Percentiles rank a stretch among this genome's conserved stretches.
These are phyloP conservation scores for Neurospora crassa DNA, from an alignment of 2,329 filamentous ascomycete species.

Conservation along the genomic window DNA sequence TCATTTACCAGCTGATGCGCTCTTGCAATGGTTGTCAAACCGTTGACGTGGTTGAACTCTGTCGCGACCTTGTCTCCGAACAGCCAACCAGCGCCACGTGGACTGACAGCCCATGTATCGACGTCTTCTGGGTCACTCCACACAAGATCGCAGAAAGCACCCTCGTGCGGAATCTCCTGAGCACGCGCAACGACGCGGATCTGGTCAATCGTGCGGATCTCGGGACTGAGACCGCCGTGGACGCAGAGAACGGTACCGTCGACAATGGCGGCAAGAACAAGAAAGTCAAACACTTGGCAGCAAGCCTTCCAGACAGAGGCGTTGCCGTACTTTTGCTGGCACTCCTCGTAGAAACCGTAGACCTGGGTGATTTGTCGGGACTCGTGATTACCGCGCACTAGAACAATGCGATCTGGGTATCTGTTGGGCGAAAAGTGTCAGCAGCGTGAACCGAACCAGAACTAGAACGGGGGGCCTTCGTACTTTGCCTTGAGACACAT, in stretches of 20 bases:
- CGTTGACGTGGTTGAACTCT: conserved; percentile 96
- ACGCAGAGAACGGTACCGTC: conserved; percentile 98
- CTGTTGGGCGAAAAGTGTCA: conserved; percentile 38
- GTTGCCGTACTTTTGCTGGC: conserved; percentile 95
- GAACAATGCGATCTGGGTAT: conserved; percentile 89
- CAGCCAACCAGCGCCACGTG: conserved; percentile 91
- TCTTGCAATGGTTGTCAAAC: conserved; percentile 86
- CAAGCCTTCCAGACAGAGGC: conserved; percentile 99
- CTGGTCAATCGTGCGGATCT: conserved; percentile 96
- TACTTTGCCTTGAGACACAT: conserved; percentile 81
- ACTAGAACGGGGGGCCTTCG: conserved; percentile 16
- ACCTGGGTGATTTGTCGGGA: conserved; percentile 96
- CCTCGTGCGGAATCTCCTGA: conserved; percentile 95
- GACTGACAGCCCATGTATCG: conserved; percentile 92
- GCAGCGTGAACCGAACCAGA: neutral
- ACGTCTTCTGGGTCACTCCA: conserved; percentile 98
- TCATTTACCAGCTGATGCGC: conserved; percentile 99
- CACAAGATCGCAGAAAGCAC: conserved; percentile 94
- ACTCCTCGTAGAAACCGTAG: conserved; percentile 98
- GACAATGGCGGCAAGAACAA: conserved; percentile 92
- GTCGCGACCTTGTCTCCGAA: conserved; percentile 96
- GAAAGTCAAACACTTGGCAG: conserved; percentile 97
- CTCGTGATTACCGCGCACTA: conserved; percentile 97
- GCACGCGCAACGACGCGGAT: conserved; percentile 98
- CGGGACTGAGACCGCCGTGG: conserved; percentile 80